These are phyloP conservation scores for Annona cherimola DNA, from an alignment of 164 flowering plant genomes.

Conservation along the genomic window DNA sequence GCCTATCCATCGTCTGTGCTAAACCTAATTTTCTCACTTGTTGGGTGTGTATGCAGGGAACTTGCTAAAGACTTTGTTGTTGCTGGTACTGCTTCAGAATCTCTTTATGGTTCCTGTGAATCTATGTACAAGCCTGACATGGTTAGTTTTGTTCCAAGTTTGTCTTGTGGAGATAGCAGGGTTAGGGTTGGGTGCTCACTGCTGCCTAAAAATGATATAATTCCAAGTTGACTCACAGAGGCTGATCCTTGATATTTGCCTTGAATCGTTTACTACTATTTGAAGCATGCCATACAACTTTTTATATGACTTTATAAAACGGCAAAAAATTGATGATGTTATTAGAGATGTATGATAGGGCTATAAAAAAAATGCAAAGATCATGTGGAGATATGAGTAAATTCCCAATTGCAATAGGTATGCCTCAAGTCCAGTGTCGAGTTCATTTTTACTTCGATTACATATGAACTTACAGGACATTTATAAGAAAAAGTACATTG, in stretches of 20 bases:
- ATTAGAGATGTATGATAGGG: too few species aligned
- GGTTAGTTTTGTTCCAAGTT: conserved; percentile 40
- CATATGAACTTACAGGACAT: too few species aligned
- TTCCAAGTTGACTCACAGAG: background rate
- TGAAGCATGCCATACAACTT: too few species aligned
- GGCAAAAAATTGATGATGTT: too few species aligned
- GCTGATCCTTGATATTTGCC: background rate
- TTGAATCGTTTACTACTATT: too few species aligned
- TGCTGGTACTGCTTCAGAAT: conserved; percentile 89
- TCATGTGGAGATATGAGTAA: too few species aligned
- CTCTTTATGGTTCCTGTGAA: conserved; percentile 96
- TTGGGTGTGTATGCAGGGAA: conserved; percentile 44
- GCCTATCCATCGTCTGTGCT: background rate
- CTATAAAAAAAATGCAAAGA: too few species aligned
- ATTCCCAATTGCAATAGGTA: too few species aligned
- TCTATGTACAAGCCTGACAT: conserved; percentile 92
- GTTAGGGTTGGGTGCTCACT: background rate
- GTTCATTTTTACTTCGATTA: too few species aligned
- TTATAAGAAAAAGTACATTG: too few species aligned
- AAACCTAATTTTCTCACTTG: background rate
- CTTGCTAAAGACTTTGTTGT: conserved; percentile 98
- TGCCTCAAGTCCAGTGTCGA: too few species aligned
- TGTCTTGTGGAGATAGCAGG: conserved; percentile 2
- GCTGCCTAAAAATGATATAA: background rate
- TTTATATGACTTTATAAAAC: too few species aligned